phyloP scores from a whole-genome alignment of 345 rosid species.

The Psidium guajava region DNA sequence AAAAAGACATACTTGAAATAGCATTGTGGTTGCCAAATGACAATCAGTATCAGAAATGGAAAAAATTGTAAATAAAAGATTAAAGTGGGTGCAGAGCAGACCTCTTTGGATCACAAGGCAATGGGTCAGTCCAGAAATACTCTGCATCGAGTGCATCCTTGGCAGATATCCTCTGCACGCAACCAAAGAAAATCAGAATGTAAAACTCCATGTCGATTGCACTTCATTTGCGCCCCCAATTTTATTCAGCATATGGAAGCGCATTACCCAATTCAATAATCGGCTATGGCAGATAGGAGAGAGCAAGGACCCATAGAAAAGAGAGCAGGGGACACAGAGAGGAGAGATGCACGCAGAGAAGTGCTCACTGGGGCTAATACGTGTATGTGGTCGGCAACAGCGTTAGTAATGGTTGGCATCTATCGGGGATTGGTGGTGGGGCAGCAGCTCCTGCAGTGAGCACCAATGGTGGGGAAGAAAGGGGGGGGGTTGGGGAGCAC shows the following conservation, averaged over 20 bases:
- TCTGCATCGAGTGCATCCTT: constrained; percentile 97
- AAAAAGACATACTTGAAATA: background rate
- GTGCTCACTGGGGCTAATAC: background rate
- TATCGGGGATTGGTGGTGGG: background rate
- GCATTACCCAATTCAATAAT: background rate
- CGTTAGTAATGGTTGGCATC: background rate
- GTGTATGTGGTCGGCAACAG: background rate
- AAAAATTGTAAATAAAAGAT: background rate
- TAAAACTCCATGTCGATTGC: background rate
- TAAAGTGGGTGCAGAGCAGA: constrained; percentile 3
- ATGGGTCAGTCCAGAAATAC: constrained; percentile 94
- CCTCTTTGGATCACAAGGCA: constrained; percentile 96
- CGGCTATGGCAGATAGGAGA: background rate
- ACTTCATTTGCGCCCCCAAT: background rate
- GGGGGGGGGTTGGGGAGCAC: background rate
- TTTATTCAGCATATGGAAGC: background rate
- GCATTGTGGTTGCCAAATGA: background rate
- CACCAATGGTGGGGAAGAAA: background rate
- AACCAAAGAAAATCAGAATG: background rate
- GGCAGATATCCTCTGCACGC: constrained; percentile 71
- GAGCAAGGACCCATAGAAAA: background rate
- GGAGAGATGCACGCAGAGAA: background rate
- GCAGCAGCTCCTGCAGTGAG: background rate
- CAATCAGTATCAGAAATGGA: background rate
- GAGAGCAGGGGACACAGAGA: background rate